These are phyloP conservation scores for Teratosphaeria viscida DNA, from an alignment of 2,329 filamentous ascomycete genomes.

Conservation along the genomic window DNA sequence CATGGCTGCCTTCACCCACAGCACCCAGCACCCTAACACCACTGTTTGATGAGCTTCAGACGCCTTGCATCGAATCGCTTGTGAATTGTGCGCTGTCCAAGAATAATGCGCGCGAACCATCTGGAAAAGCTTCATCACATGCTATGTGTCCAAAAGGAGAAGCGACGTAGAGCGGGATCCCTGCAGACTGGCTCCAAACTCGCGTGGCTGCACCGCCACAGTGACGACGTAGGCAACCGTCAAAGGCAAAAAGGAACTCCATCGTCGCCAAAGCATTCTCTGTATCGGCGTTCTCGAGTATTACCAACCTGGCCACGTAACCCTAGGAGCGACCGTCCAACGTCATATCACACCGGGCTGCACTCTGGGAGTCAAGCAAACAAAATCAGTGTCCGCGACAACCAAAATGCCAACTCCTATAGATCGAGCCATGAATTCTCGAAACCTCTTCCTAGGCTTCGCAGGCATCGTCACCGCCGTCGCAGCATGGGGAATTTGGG, in stretches of 20 bases:
- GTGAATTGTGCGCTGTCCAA: not conserved
- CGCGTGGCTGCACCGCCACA: not conserved
- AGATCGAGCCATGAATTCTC: constrained; percentile 36
- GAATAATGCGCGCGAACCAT: not conserved
- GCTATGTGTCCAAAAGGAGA: constrained; percentile 2
- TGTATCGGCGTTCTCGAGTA: no score
- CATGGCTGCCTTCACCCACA: not conserved
- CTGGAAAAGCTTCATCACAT: not conserved
- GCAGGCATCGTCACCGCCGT: constrained; percentile 71
- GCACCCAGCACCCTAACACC: not conserved
- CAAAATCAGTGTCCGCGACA: no score
- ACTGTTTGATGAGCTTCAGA: not conserved
- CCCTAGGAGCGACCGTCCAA: no score
- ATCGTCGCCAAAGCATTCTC: not conserved
- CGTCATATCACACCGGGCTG: no score
- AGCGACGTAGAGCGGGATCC: not conserved
- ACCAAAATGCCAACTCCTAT: constrained; percentile 39
- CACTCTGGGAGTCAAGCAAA: no score
- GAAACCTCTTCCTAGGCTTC: constrained; percentile 51
- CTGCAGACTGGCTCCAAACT: not conserved
- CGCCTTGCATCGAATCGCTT: not conserved
- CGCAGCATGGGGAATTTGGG: constrained; percentile 76
- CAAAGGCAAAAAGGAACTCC: not conserved
- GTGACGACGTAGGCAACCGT: not conserved
- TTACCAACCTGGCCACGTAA: no score